phyloP scores from a whole-genome alignment of 257 asterid species.

The Solanum pinnatisectum region DNA sequence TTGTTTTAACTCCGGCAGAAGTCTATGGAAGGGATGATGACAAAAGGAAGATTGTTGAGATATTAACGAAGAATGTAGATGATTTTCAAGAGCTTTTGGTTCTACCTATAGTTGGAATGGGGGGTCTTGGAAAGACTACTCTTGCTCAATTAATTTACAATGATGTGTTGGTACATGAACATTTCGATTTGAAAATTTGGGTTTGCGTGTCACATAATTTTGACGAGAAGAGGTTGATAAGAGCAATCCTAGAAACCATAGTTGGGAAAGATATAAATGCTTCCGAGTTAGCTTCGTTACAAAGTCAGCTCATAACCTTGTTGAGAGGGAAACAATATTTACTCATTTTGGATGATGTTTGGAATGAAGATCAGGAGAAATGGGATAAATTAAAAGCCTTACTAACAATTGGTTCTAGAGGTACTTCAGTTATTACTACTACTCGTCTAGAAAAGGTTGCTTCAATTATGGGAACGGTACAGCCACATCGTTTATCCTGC shows the following conservation, averaged over 20 bases:
- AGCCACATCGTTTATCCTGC: constrained; percentile 1
- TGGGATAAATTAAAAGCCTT: constrained; percentile 9
- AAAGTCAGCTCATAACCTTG: background rate
- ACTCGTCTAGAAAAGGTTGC: constrained; percentile 18
- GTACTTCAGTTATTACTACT: constrained; percentile 14
- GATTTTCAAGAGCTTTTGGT: background rate
- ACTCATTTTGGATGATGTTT: constrained; percentile 16
- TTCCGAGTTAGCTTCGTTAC: constrained; percentile 7
- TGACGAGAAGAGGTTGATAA: background rate
- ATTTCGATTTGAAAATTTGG: constrained; percentile 14
- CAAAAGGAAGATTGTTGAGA: constrained; percentile 8
- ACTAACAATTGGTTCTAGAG: constrained; percentile 9
- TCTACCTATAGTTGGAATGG: constrained; percentile 14
- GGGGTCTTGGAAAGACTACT: constrained; percentile 22
- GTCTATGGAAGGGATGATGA: constrained; percentile 19
- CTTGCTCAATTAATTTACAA: constrained; percentile 14
- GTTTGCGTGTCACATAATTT: constrained; percentile 7
- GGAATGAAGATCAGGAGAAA: constrained; percentile 19
- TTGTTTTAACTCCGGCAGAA: constrained; percentile 2
- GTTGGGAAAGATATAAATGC: background rate
- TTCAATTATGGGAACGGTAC: constrained; percentile 11
- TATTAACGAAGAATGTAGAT: constrained; percentile 3
- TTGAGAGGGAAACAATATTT: background rate
- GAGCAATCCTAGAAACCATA: constrained; percentile 3
- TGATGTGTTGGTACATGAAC: background rate